Base-by-base conservation (phyloP, 352 stramenopile species). In the Phytophthora pluvialis region DNA sequence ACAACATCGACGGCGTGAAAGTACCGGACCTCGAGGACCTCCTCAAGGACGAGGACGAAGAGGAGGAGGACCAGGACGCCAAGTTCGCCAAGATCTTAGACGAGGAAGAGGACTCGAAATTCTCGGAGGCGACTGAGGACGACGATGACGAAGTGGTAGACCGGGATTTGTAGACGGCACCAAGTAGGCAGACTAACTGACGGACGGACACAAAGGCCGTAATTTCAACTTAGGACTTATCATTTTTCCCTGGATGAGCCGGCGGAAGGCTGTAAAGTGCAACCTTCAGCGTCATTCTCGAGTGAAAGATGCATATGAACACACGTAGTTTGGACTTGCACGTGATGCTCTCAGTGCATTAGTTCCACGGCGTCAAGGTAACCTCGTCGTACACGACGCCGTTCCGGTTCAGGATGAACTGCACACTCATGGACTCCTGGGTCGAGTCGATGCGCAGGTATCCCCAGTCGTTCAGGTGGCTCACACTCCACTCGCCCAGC, bases 1-100 rank as follows among this genome's bases (percentile, higher is more conserved):
- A 99, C 73, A 98, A 98, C 77, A 99, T 99, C 77, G 97, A 99
- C 77, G 95, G 89, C 66, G 90, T 98, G 60, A 98, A 98, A 79
- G 81, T 96, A 33, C 84, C 88, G 1, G 87, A 95, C 47, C 80
- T 96, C 5, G 77, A 92, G 63, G 88, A 96, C 44, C 78, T 95
- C 51, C 67, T 97, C 44, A 88, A 90, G 63, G 88, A 93, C 12
- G 87, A 96, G 0, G 83, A 92, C 15, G 83, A 94, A n/a, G 84
- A 91, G 0, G 88, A 93, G 3, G 83, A 89, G 4, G 79, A 88
- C 67, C 70, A 83, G 40, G 80, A 90, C 15, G 73, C 73, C 58
- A 91, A 91, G 64, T 89, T 96, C 56, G 75, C 75, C 54, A 89
- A 91, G 63, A 88, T 95, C 39, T 75, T 96, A 67, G 83, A 91